A percentile compares a stretch with the other conserved stretches of the same genome.
These are phyloP conservation scores for Phytophthora colocasiae DNA, from an alignment of 352 stramenopile species.

Conservation along the genomic window DNA sequence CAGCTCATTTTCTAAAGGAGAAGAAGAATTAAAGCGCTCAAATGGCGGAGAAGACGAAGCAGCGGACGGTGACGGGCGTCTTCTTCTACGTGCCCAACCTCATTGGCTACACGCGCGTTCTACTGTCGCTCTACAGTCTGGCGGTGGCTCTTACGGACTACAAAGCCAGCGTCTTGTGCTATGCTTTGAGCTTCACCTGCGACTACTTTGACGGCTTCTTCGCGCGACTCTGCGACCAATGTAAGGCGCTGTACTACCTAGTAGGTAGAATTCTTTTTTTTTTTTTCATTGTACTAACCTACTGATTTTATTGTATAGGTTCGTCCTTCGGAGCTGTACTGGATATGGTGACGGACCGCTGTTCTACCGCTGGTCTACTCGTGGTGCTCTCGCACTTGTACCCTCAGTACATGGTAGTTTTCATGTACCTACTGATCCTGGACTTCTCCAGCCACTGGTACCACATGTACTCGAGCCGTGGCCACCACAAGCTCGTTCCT, in stretches of 20 bases:
- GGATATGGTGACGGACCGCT: conserved; percentile 99
- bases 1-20: conserved; percentile 4
- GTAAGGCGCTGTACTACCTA: conserved; percentile 34
- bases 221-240: conserved; percentile 96
- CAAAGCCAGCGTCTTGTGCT: conserved; percentile 87
- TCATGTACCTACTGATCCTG: conserved; percentile 93
- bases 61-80: conserved; percentile 71
- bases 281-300: not conserved
- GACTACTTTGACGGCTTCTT: conserved; percentile 99
- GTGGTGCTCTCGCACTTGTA: conserved; percentile 95
- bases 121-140: conserved; percentile 89
- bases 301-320: conserved; percentile 30
- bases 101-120: conserved; percentile 94
- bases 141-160: conserved; percentile 78
- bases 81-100: conserved; percentile 98
- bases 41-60: conserved; percentile 33
- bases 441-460: conserved; percentile 99
- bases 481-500: conserved; percentile 96
- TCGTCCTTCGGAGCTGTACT: conserved; percentile 96
- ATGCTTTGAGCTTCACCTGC: conserved; percentile 96
- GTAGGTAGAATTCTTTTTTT: not conserved
- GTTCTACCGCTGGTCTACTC: conserved; percentile 95
- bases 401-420: conserved; percentile 76
- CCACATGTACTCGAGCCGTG: conserved; percentile 96
- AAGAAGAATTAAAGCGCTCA: not conserved